Evolutionary conservation across 192 early-diverging fungal species (phyloP).

Genomic region (Piromyces finnis): DNA sequence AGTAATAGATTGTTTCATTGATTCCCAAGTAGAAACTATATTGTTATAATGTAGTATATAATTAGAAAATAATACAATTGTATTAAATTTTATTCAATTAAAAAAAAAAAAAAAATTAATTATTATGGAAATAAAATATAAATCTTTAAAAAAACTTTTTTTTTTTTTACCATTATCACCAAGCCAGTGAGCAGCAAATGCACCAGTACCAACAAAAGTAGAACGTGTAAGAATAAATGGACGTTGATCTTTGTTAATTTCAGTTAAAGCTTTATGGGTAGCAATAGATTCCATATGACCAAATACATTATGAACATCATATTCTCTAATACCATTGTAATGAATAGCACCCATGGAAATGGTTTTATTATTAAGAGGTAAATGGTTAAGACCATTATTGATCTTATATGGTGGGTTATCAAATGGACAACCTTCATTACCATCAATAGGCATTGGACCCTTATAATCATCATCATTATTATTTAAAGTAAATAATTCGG

Average conservation of each 20-base stretch:
- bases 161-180: constrained; percentile 27
- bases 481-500: background rate
- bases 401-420: constrained; percentile 20
- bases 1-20: constrained; percentile 36
- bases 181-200: constrained; percentile 21
- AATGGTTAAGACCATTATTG: constrained; percentile 18
- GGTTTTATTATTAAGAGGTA: constrained; percentile 15
- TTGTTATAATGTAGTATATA: no score
- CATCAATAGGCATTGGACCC: background rate
- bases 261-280: constrained; percentile 16
- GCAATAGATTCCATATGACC: constrained; percentile 36
- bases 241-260: constrained; percentile 16
- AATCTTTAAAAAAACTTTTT: no score
- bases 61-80: no score
- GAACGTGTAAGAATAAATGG: constrained; percentile 46
- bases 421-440: background rate
- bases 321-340: constrained; percentile 23
- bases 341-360: constrained; percentile 25
- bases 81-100: no score
- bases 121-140: no score
- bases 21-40: constrained; percentile 22
- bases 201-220: constrained; percentile 32
- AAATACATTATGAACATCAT: constrained; percentile 38
- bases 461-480: background rate
- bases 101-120: no score